Evolutionary conservation across 768 basidiomycete species (phyloP).

Genomic region (Amylocystis lapponica): DNA sequence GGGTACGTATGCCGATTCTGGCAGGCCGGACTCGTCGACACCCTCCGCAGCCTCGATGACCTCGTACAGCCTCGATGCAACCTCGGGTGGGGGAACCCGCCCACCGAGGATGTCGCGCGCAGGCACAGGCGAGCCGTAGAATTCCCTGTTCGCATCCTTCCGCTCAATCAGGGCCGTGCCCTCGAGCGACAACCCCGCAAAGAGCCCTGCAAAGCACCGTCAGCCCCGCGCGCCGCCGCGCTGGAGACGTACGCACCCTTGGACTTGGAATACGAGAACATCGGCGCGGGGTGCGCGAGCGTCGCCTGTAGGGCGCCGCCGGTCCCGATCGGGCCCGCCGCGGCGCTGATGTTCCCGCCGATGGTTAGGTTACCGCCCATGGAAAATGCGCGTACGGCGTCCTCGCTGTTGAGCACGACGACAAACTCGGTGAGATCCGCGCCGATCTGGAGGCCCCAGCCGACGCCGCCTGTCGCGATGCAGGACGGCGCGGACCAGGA

Average conservation of each 20-base stretch:
- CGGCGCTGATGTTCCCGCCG: constrained; percentile 80
- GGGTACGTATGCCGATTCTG: constrained; percentile 77
- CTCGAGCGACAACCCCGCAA: constrained; percentile 91
- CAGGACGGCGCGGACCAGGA: constrained; percentile 97
- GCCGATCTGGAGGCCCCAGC: constrained; percentile 94
- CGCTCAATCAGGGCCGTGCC: constrained; percentile 93
- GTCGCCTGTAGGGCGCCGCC: constrained; percentile 86
- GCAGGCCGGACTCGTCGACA: constrained; percentile 78
- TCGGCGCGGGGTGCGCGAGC: constrained; percentile 88
- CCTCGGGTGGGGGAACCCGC: constrained; percentile 95
- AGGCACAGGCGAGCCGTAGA: constrained; percentile 89
- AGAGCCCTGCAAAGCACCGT: constrained; percentile 58
- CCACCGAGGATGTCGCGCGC: constrained; percentile 90
- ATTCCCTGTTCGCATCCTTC: constrained; percentile 93
- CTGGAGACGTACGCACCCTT: constrained; percentile 55
- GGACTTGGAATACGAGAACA: constrained; percentile 96
- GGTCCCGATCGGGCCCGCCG: constrained; percentile 91
- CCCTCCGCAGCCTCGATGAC: constrained; percentile 96
- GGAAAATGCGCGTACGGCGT: constrained; percentile 93
- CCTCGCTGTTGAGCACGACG: constrained; percentile 93
- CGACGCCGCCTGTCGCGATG: constrained; percentile 92
- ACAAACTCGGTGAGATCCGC: constrained; percentile 96
- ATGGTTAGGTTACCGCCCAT: constrained; percentile 95
- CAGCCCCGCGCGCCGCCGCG: neutral
- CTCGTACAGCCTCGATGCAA: constrained; percentile 88